Evolutionary conservation across 768 basidiomycete genomes (phyloP).

Genomic region (Hysterangium stoloniferum): DNA sequence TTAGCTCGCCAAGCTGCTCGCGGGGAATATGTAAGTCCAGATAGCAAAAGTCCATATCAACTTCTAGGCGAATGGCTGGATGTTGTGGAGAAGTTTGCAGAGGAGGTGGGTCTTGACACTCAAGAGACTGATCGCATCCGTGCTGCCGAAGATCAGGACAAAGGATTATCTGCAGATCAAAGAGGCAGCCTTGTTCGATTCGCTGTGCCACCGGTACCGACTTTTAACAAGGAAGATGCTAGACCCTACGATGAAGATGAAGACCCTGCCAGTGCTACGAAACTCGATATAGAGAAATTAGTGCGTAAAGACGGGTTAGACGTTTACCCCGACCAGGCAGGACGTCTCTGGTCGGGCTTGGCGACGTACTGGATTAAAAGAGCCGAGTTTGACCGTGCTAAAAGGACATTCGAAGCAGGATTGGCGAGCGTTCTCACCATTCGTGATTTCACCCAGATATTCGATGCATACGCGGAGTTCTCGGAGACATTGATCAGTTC

Average conservation of each 20-base stretch:
- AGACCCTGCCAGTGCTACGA: slow-evolving; percentile 61
- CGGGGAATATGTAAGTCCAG: slow-evolving; percentile 79
- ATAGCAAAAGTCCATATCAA: slow-evolving; percentile 94
- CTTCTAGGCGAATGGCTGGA: slow-evolving; percentile 89
- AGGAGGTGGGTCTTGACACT: slow-evolving; percentile 85
- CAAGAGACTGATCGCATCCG: slow-evolving; percentile 63
- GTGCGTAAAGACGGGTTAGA: slow-evolving; percentile 79
- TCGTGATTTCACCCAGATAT: slow-evolving; percentile 95
- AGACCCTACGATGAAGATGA: slow-evolving; percentile 71
- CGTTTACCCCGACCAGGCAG: slow-evolving; percentile 94
- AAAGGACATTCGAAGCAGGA: slow-evolving; percentile 81
- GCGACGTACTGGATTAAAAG: slow-evolving; percentile 99
- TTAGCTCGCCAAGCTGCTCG: slow-evolving; percentile 77
- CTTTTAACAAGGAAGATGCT: slow-evolving; percentile 41
- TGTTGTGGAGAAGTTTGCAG: slow-evolving; percentile 81
- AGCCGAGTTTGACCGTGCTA: slow-evolving; percentile 88
- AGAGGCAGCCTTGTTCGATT: slow-evolving; percentile 64
- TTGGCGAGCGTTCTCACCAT: slow-evolving; percentile 81
- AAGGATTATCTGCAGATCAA: slow-evolving; percentile 36
- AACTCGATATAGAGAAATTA: slow-evolving; percentile 81
- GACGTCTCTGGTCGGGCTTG: slow-evolving; percentile 90
- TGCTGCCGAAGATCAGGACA: slow-evolving; percentile 39
- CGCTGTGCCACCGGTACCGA: slow-evolving; percentile 53
- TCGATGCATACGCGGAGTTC: slow-evolving; percentile 94
- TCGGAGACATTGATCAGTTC: slow-evolving; percentile 83